phyloP scores from a whole-genome alignment of 2,329 filamentous ascomycete genomes.

The Hymenoscyphus linearis region DNA sequence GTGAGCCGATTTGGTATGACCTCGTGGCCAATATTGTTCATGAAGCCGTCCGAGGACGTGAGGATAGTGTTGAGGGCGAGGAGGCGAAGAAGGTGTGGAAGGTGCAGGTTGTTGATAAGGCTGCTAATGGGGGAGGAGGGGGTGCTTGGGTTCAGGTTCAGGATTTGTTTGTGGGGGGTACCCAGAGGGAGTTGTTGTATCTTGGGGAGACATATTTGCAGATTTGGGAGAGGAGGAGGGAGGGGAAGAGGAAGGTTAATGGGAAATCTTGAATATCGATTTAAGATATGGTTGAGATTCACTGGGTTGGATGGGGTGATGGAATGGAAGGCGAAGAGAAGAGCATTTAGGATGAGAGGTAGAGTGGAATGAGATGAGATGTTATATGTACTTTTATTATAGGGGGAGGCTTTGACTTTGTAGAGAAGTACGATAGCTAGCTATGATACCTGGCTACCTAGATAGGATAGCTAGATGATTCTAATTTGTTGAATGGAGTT shows the following conservation, averaged over 20 bases:
- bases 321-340: too few species aligned
- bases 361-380: slow-evolving; percentile 3
- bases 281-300: too few species aligned
- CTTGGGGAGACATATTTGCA: slow-evolving; percentile 93
- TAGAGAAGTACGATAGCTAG: too few species aligned
- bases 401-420: slow-evolving; percentile 7
- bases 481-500: too few species aligned
- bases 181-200: slow-evolving; percentile 83
- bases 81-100: slow-evolving; percentile 91
- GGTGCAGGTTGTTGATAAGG: slow-evolving; percentile 76
- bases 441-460: too few species aligned
- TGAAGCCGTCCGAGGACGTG: slow-evolving; percentile 70
- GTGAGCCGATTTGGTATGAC: slow-evolving; percentile 90
- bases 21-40: slow-evolving; percentile 92
- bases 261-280: not conserved
- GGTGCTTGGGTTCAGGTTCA: slow-evolving; percentile 92
- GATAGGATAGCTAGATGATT: too few species aligned
- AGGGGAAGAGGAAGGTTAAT: slow-evolving; percentile 22
- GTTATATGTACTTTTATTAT: slow-evolving; percentile 9
- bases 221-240: slow-evolving; percentile 84
- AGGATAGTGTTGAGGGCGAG: slow-evolving; percentile 82
- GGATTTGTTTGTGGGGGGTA: slow-evolving; percentile 86
- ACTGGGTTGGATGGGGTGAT: too few species aligned
- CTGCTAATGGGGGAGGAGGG: too few species aligned
- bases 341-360: not conserved